Evolutionary conservation across 2,329 filamentous ascomycete genomes (phyloP).

Genomic region (Cladosporium sphaerospermum): DNA sequence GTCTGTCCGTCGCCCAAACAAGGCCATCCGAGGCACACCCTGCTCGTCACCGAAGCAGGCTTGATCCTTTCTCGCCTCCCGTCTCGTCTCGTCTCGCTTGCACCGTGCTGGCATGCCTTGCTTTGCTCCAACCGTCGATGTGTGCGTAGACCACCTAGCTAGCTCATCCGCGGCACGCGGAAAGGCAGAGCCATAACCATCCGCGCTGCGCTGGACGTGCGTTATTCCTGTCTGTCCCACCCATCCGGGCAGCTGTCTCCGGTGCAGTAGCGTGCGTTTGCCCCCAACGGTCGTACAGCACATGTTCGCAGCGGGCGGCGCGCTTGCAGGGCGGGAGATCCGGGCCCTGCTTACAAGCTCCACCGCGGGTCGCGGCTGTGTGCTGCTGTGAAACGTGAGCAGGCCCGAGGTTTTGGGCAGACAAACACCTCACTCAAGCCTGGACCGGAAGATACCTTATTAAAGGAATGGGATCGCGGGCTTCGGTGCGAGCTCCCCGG

Average conservation of each 20-base stretch:
- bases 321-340: constrained; percentile 1
- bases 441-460: neutral
- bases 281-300: constrained; percentile 10
- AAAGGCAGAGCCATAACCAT: constrained; percentile 1
- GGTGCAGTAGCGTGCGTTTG: constrained; percentile 6
- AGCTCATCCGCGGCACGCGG: constrained; percentile 6
- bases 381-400: constrained; percentile 10
- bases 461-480: too few relatives aligned
- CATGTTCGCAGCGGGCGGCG: constrained; percentile 1
- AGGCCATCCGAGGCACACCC: neutral
- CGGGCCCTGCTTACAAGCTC: neutral
- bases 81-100: neutral
- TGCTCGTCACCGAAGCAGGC: too few relatives aligned
- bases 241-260: neutral
- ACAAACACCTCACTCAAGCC: too few relatives aligned
- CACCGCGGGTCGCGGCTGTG: constrained; percentile 3
- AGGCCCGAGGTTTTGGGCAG: neutral
- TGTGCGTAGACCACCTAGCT: neutral
- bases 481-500: too few relatives aligned
- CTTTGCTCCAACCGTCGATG: constrained; percentile 1
- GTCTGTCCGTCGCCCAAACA: neutral
- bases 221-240: neutral
- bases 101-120: neutral
- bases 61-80: neutral
- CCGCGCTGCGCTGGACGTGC: constrained; percentile 8